phyloP scores from a whole-genome alignment of 352 stramenopile species.

The Albugo candida region DNA sequence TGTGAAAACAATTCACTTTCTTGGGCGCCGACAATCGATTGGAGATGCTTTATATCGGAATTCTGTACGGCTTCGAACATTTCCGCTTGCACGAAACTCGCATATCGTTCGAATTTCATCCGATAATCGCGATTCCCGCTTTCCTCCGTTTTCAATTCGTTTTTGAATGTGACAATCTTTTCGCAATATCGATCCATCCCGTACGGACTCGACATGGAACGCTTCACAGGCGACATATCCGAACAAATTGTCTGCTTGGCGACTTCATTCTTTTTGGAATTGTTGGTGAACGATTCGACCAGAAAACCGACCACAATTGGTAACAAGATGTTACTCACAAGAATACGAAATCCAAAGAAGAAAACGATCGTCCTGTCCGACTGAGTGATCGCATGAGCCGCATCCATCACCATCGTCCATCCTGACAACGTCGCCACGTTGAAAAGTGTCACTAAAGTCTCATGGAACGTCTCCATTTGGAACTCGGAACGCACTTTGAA shows the following conservation, averaged over 20 bases:
- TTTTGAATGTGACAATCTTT: conserved; percentile 1
- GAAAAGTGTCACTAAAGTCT: conserved; percentile 62
- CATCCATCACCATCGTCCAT: conserved; percentile 70
- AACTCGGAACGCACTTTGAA: conserved; percentile 53
- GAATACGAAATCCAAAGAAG: conserved; percentile 70
- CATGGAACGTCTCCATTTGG: conserved; percentile 55
- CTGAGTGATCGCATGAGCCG: conserved; percentile 37
- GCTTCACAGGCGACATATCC: conserved; percentile 1
- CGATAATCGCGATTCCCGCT: conserved; percentile 24
- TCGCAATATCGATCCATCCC: neutral
- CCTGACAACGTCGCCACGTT: conserved; percentile 48
- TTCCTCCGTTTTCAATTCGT: neutral
- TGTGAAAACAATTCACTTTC: no score
- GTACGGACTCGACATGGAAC: neutral
- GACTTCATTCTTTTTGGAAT: conserved; percentile 25
- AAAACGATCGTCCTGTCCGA: conserved; percentile 47
- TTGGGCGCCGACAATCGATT: conserved; percentile 22
- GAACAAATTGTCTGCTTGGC: conserved; percentile 18
- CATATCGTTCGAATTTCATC: conserved; percentile 47
- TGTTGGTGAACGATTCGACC: conserved; percentile 66
- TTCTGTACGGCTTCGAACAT: conserved; percentile 71
- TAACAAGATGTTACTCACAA: conserved; percentile 63
- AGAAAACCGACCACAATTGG: conserved; percentile 77
- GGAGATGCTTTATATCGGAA: conserved; percentile 47
- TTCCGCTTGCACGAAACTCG: conserved; percentile 46